Evolutionary conservation across 2,329 filamentous ascomycete species (phyloP).

Genomic region (Aureobasidium leucospermi): DNA sequence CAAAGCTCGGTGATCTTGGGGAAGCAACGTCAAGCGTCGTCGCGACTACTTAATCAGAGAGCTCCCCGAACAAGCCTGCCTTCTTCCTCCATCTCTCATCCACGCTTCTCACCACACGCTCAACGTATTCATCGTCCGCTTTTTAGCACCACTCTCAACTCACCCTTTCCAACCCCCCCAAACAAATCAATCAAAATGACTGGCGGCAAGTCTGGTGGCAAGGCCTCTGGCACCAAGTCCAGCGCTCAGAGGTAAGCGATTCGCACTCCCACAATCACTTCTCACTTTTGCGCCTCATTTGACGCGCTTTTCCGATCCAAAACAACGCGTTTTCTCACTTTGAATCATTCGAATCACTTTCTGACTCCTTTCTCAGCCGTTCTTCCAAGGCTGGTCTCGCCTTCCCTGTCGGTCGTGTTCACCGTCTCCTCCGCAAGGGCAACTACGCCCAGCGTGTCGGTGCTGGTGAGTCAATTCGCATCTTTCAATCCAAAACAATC

Average conservation of each 20-base stretch:
- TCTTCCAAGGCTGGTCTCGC: slow-evolving; percentile 99
- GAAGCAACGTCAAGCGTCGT: slow-evolving; percentile 9
- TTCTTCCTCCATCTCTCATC: slow-evolving; percentile 32
- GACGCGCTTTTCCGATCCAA: slow-evolving; percentile 36
- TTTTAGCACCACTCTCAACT: slow-evolving; percentile 18
- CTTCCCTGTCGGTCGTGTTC: slow-evolving; percentile 98
- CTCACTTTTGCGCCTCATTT: slow-evolving; percentile 20
- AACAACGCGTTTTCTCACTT: slow-evolving; percentile 23
- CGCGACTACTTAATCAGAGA: slow-evolving; percentile 12
- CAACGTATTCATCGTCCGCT: slow-evolving; percentile 21
- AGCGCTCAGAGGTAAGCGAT: slow-evolving; percentile 92
- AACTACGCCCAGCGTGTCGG: slow-evolving; percentile 99
- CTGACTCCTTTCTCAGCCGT: slow-evolving; percentile 58
- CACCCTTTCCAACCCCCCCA: slow-evolving; percentile 27
- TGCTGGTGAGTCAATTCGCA: slow-evolving; percentile 57
- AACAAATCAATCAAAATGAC: slow-evolving; percentile 76
- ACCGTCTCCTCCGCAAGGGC: slow-evolving; percentile 96
- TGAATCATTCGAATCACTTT: slow-evolving; percentile 18
- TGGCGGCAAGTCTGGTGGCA: slow-evolving; percentile 99
- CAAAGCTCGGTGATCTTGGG: slow-evolving; percentile 5
- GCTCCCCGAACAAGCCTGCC: slow-evolving; percentile 19
- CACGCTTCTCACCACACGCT: slow-evolving; percentile 24
- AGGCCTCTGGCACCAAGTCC: slow-evolving; percentile 93
- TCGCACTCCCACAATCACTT: slow-evolving; percentile 17
- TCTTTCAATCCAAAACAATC: slow-evolving; percentile 3